phyloP scores from a whole-genome alignment of 2,329 filamentous ascomycete species.

The Plectosphaerella plurivora region DNA sequence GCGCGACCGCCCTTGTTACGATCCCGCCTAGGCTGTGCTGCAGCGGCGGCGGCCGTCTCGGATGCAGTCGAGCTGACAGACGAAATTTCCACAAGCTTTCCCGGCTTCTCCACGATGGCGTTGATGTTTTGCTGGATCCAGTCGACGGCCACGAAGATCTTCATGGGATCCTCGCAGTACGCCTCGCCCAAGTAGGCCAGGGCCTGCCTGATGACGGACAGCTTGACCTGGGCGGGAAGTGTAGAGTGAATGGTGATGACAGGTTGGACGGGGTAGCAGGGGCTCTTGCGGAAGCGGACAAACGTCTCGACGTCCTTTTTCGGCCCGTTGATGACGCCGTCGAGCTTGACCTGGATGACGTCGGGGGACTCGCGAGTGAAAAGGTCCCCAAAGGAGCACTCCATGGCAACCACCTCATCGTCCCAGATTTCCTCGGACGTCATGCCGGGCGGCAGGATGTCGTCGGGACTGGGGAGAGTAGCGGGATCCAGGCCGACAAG shows the following conservation, averaged over 20 bases:
- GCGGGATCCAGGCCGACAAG: constrained; percentile 2
- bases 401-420: constrained; percentile 78
- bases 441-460: constrained; percentile 8
- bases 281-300: constrained; percentile 66
- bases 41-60: constrained; percentile 34
- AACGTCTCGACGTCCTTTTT: constrained; percentile 47
- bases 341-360: constrained; percentile 67
- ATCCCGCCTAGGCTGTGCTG: constrained; percentile 15
- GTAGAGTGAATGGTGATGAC: constrained; percentile 66
- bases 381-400: constrained; percentile 78
- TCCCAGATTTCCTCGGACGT: constrained; percentile 67
- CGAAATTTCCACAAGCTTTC: constrained; percentile 78
- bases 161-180: constrained; percentile 80
- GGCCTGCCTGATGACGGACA: constrained; percentile 78
- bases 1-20: constrained; percentile 32
- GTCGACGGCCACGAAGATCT: constrained; percentile 80
- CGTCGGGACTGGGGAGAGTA: constrained; percentile 1
- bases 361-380: constrained; percentile 58
- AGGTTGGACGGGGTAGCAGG: constrained; percentile 66
- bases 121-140: constrained; percentile 87
- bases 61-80: constrained; percentile 66
- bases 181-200: constrained; percentile 66
- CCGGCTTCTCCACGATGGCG: constrained; percentile 77
- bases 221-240: constrained; percentile 86
- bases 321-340: constrained; percentile 46